These are phyloP conservation scores for Phyllosticta citrichinensis DNA, from an alignment of 2,329 filamentous ascomycete species.

Conservation along the genomic window DNA sequence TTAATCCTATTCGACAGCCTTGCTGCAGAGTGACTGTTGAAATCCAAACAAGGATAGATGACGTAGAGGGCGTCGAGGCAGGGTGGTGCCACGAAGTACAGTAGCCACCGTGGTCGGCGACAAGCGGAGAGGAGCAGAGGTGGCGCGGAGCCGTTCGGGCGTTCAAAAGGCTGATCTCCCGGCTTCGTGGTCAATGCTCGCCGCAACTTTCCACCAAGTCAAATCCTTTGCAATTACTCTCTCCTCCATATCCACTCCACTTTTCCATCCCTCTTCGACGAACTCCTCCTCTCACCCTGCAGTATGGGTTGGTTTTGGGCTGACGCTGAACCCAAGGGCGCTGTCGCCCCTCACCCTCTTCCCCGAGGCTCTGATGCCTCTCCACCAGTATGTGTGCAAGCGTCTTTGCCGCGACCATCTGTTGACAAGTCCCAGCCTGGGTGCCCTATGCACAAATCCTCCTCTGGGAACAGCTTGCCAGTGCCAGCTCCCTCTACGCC, in stretches of 20 bases:
- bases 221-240: neutral
- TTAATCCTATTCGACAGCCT: neutral
- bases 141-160: neutral
- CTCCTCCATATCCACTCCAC: neutral
- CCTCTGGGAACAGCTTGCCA: conserved; percentile 22
- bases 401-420: conserved; percentile 14
- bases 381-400: conserved; percentile 43
- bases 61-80: neutral
- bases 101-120: no score
- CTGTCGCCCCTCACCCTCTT: conserved; percentile 38
- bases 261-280: neutral
- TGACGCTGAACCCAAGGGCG: conserved; percentile 36
- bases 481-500: conserved; percentile 18
- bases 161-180: neutral
- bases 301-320: conserved; percentile 65
- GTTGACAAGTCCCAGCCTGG: conserved; percentile 39
- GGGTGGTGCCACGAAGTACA: neutral
- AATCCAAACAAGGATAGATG: neutral
- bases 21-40: neutral
- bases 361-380: conserved; percentile 35
- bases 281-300: neutral
- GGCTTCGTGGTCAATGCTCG: conserved; percentile 9
- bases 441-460: conserved; percentile 57
- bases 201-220: conserved; percentile 5
- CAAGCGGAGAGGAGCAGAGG: neutral